Evolutionary conservation across 225 moss, liverwort and hornwort genomes (phyloP).

Genomic region (Physcomitrium patens): DNA sequence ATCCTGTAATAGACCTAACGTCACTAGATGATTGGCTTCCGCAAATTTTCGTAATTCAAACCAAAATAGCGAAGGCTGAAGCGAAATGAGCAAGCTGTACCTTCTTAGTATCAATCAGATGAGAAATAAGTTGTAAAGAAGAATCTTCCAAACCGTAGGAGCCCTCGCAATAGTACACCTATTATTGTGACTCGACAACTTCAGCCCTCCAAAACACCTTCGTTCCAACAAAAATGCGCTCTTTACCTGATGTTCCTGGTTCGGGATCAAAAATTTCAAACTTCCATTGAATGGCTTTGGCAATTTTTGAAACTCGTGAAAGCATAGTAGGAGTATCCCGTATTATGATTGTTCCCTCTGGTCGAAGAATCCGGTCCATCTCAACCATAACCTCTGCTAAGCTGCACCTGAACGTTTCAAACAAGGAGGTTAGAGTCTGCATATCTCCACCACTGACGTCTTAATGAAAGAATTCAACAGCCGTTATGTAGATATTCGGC

Average conservation of each 20-base stretch:
- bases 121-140: slow-evolving; percentile 24
- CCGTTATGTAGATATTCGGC: neutral
- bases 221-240: slow-evolving; percentile 57
- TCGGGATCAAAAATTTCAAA: slow-evolving; percentile 45
- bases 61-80: slow-evolving; percentile 29
- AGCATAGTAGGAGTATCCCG: slow-evolving; percentile 62
- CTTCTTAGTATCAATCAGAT: slow-evolving; percentile 30
- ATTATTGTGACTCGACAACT: slow-evolving; percentile 38
- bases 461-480: neutral
- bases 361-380: slow-evolving; percentile 88
- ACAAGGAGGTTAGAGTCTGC: slow-evolving; percentile 7
- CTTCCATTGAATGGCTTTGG: slow-evolving; percentile 55
- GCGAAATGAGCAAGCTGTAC: slow-evolving; percentile 32
- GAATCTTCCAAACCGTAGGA: slow-evolving; percentile 8
- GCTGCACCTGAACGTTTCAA: slow-evolving; percentile 58
- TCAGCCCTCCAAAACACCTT: slow-evolving; percentile 63
- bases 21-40: slow-evolving; percentile 17
- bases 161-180: slow-evolving; percentile 29
- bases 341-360: slow-evolving; percentile 64
- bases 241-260: slow-evolving; percentile 50
- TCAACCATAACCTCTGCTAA: slow-evolving; percentile 76
- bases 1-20: neutral
- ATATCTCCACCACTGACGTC: slow-evolving; percentile 1
- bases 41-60: slow-evolving; percentile 29
- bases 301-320: slow-evolving; percentile 56